Evolutionary conservation across 2,329 filamentous ascomycete species (phyloP), one percentile per base, ranked within the genome.

Genomic region (Ascomycota sp.): DNA sequence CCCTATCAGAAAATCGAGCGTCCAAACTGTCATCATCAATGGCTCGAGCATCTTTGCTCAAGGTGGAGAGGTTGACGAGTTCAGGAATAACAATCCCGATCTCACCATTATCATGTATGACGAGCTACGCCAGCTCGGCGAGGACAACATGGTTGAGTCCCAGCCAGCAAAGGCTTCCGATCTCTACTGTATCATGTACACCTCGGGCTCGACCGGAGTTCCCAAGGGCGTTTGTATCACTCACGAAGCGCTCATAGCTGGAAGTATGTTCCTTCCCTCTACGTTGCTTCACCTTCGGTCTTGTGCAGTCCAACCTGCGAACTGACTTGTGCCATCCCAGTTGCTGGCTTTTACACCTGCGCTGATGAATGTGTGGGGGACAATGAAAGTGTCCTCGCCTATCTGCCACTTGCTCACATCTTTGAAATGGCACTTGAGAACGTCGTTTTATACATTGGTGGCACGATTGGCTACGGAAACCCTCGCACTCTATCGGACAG

Each of bases 361-460:
- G 73, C 95, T 28, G 79, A 78, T 15, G 71, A 75, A 34, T 76
- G 76, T 43, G 69, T 95, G 29, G 75, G 74, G 35, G 72, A 76
- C 33, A 70, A 66, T 27, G 89, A 98, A 42, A 67, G 68, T 27
- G 63, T 95, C 26, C 66, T 98, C 27, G 82, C 85, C 15, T 98
- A 95, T 52, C 69, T 98, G 10, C 89, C 89, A 2, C 73, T 92
- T 31, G 85, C 89, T 2, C 89, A 98, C 49, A 95, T 95, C 44
- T 73, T 98, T 43, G 89, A 98, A 53, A 89, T 93, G 53, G 78
- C 86, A 34, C 81, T 98, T 40, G 89, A 98, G 56, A 94, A 92
- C 50, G 62, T 86, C 7, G 81, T 78, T 34, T 55, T 98, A 36
- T 89, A 75, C 56, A 80, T 86, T 62, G 89, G 89, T 41, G 85